Base-by-base conservation (phyloP, 2,329 filamentous ascomycete genomes). In the Alternaria arbusti region DNA sequence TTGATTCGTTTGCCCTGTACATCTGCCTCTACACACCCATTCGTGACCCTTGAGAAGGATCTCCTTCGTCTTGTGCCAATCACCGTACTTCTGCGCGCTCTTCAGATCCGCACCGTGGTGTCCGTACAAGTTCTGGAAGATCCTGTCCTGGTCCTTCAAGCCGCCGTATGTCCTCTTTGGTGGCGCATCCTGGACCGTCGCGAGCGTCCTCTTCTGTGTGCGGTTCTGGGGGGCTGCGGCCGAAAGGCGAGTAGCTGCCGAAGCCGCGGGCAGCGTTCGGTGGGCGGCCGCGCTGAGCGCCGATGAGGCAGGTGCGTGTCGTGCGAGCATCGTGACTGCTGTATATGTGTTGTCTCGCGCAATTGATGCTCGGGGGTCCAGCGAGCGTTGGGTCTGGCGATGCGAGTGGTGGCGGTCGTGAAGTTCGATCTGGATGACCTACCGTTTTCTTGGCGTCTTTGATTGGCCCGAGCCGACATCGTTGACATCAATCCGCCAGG, bases 51-150 rank as follows among this genome's bases (percentile, higher is more conserved):
- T 99, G 73, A 93, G 84, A 63, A 99, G 83, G 62, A 99, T 99
- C 82, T 99, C 96, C 88, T 99, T 99, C 59, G 96, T 99, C 88
- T 96, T 97, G 86, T 99, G 89, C 96, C 96, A 99, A 82, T 98
- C 96, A 74, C 96, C 96, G 87, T 97, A 97, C 85, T 97, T 97
- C 90, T 93, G 94, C 57, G 96, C 94, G 79, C 90, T 93, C 86
- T 96, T 95, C 74, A 99, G 84, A 81, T 97, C 94, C 67, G 94
- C 88, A 56, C 93, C 94, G 84, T 93, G 93, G 80, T 96, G 93
- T 77, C 93, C 90, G 85, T 99, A 99, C 63, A 99, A 87, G 84
- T 99, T 99, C 85, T 97, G 94, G 85, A 99, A 99, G 83, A 99
- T 99, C 76, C 96, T 90, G 84, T 99, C 96, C 85, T 98, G 94